Percentiles rank a stretch among this genome's conserved stretches.
Evolutionary conservation across 345 rosid genomes (phyloP).

Genomic region (Triadica sebifera): DNA sequence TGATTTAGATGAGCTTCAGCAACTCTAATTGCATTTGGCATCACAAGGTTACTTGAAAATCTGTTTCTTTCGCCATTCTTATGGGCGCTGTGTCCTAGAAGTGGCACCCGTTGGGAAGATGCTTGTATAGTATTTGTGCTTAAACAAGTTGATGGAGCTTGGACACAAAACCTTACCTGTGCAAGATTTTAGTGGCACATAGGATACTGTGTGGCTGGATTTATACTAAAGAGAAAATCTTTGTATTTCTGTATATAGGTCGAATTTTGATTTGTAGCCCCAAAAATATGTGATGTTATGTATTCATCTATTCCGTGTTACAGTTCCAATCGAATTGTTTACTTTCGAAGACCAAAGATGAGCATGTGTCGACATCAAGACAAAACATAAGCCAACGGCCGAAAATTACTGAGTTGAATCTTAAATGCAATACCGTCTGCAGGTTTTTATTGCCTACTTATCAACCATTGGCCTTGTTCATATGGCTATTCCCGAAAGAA

Average conservation of each 20-base stretch:
- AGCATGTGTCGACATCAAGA: too few species aligned
- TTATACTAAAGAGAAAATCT: neutral
- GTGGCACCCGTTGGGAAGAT: neutral
- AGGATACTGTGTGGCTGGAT: neutral
- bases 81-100: neutral
- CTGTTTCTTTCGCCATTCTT: neutral
- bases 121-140: neutral
- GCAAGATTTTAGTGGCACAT: neutral
- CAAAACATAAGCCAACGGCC: too few species aligned
- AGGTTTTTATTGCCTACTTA: too few species aligned
- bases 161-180: neutral
- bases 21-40: conserved; percentile 4
- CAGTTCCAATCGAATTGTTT: too few species aligned
- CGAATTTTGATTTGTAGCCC: neutral
- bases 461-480: too few species aligned
- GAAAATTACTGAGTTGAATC: too few species aligned
- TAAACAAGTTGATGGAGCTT: neutral
- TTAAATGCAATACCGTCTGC: too few species aligned
- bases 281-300: neutral
- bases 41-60: neutral
- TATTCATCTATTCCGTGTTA: too few species aligned
- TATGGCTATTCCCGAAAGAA: too few species aligned
- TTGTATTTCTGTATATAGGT: neutral
- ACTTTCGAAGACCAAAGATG: too few species aligned
- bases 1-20: conserved; percentile 35